Percentiles rank a stretch among this genome's conserved stretches.
Conservation (phyloP, 345 rosid genomes). For the Bruguiera gymnorhiza region DNA sequence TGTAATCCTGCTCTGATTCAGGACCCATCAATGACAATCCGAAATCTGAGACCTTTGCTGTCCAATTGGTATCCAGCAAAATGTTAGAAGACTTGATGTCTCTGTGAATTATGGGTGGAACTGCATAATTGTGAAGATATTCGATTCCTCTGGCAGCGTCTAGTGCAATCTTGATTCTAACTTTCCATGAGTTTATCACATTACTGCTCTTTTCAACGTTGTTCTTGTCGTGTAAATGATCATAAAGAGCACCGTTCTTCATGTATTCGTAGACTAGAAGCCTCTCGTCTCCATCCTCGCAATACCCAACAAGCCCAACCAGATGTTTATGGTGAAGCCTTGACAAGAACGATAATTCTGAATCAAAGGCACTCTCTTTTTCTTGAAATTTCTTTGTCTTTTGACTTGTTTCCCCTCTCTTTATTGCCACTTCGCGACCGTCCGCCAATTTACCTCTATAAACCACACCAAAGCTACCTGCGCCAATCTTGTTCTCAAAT, state of each 20-base stretch:
- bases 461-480: slow-evolving; percentile 86
- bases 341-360: slow-evolving; percentile 76
- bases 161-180: slow-evolving; percentile 73
- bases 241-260: slow-evolving; percentile 83
- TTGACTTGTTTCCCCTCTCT: slow-evolving; percentile 70
- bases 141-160: slow-evolving; percentile 90
- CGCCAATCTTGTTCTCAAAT: slow-evolving; percentile 72
- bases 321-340: slow-evolving; percentile 87
- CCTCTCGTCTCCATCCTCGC: slow-evolving; percentile 74
- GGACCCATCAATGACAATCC: slow-evolving; percentile 75
- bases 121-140: slow-evolving; percentile 79
- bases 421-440: slow-evolving; percentile 85
- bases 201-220: slow-evolving; percentile 58
- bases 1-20: slow-evolving; percentile 34
- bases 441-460: slow-evolving; percentile 66
- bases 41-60: slow-evolving; percentile 81
- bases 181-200: slow-evolving; percentile 76
- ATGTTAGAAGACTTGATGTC: slow-evolving; percentile 88
- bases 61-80: slow-evolving; percentile 66
- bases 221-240: slow-evolving; percentile 65
- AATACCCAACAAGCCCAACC: slow-evolving; percentile 84
- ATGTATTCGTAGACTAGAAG: slow-evolving; percentile 88
- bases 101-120: slow-evolving; percentile 81
- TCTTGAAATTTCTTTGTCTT: slow-evolving; percentile 73
- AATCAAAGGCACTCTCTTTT: slow-evolving; percentile 87